Conservation (phyloP, 768 basidiomycete genomes). For the Hydnomerulius pinastri region DNA sequence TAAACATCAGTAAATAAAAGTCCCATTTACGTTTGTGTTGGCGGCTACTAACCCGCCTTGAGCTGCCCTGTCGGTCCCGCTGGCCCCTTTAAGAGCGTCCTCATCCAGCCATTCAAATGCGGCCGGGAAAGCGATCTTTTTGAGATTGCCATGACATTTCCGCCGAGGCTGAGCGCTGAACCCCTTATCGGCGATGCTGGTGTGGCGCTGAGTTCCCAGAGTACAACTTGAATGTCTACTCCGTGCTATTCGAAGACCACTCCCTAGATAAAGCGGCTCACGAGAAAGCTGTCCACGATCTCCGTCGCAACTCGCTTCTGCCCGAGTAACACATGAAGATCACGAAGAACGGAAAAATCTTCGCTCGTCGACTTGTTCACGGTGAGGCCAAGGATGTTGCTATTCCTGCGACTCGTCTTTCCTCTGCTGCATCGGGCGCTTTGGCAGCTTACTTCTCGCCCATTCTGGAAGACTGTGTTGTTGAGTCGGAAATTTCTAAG, state of each 20-base stretch:
- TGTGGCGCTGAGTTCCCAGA: conserved; percentile 18
- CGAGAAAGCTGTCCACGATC: conserved; percentile 11
- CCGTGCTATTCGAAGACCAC: conserved; percentile 17
- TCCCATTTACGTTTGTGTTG: too few species aligned
- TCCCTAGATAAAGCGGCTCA: conserved; percentile 8
- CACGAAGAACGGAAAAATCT: conserved; percentile 14
- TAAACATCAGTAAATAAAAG: too few species aligned
- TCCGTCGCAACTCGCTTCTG: conserved; percentile 11
- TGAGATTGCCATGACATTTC: conserved; percentile 14
- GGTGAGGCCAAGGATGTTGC: conserved; percentile 7
- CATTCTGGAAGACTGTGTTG: neutral
- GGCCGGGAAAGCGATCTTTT: conserved; percentile 16
- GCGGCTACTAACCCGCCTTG: too few species aligned
- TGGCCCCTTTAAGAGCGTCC: conserved; percentile 8
- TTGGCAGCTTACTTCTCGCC: conserved; percentile 4
- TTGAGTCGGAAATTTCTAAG: too few species aligned
- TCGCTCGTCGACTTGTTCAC: conserved; percentile 19
- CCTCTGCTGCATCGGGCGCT: neutral
- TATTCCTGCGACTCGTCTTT: neutral
- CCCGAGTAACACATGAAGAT: conserved; percentile 20
- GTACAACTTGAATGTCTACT: conserved; percentile 16
- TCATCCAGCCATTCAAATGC: conserved; percentile 14
- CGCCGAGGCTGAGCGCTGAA: conserved; percentile 13
- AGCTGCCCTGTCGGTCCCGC: too few species aligned
- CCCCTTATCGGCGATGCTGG: conserved; percentile 17